Evolutionary conservation across 176 grass and related monocot genomes (phyloP), one percentile per base, ranked within the genome.

Genomic region (Chrysopogon serrulatus): DNA sequence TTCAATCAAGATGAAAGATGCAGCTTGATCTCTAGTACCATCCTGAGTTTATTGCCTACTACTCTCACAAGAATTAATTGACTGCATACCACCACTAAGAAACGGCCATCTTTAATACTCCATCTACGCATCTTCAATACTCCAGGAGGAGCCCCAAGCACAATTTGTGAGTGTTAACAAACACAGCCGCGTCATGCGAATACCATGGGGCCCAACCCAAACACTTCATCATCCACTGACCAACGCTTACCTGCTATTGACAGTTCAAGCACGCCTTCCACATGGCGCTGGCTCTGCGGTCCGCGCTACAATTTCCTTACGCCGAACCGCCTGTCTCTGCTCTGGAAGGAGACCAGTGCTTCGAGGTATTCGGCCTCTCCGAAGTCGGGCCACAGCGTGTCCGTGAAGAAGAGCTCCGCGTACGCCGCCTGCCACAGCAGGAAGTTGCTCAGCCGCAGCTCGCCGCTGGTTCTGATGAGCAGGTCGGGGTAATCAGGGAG

Each of bases 371-470:
- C 79, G 23, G 51, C 81, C 88, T 93, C 88, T 21, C 86, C 86
- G 43, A 93, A 93, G 57, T 96, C 91, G 16, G 91, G 91, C 91
- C 94, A 92, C 62, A 86, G 71, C 35, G 88, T 93, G 39, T 87
- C 37, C 39, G 91, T 91, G 75, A 96, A 96, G 83, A 91, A 96
- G 72, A 91, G 91, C 94, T 93, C 94, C 47, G 88, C 74, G 78
- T 96, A 91, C 39, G 94, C 94, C 63, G 88, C 89, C 79, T 96
- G 91, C 94, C 88, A 96, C 59, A 96, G 72, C 75, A 96, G 65
- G 94, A 96, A 96, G 94, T 96, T 93, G 86, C 94, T 93, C 84
- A 96, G 79, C 80, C 94, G 72, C 17, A 82, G 73, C 80, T 96
- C 94, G 54, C 94, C 91, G 59, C 91, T 92, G 51, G 94, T 96